Percentiles rank a stretch among this genome's conserved stretches.
phyloP scores from a whole-genome alignment of 2,329 filamentous ascomycete genomes.

The Niveomyces coronatus region DNA sequence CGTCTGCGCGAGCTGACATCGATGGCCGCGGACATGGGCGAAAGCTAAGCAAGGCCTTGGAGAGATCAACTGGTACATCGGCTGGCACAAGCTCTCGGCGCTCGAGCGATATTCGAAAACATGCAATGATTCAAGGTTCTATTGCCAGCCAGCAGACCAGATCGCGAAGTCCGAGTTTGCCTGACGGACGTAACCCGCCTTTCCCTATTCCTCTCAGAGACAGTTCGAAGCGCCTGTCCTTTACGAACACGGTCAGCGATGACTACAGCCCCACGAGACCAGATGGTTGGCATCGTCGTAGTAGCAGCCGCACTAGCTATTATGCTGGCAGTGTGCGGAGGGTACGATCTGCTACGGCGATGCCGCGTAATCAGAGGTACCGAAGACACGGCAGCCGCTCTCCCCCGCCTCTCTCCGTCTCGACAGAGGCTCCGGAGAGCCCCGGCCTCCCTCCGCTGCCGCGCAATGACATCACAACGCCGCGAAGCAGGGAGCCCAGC shows the following conservation, averaged over 20 bases:
- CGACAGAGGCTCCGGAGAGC: slow-evolving; percentile 58
- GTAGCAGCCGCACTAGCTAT: slow-evolving; percentile 36
- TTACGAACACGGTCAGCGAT: slow-evolving; percentile 58
- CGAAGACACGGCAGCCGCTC: slow-evolving; percentile 47
- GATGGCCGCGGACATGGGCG: slow-evolving; percentile 13
- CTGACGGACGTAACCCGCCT: slow-evolving; percentile 56
- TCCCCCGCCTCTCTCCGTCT: slow-evolving; percentile 55
- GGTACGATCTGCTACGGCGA: slow-evolving; percentile 68
- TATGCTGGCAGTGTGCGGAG: slow-evolving; percentile 63
- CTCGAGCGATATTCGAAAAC: slow-evolving; percentile 59
- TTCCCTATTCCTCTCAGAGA: slow-evolving; percentile 86
- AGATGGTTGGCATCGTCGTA: slow-evolving; percentile 45
- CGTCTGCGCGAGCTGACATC: slow-evolving; percentile 24
- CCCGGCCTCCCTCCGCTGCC: slow-evolving; percentile 64
- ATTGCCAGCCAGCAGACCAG: slow-evolving; percentile 57
- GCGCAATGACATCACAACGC: slow-evolving; percentile 58
- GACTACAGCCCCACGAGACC: slow-evolving; percentile 66
- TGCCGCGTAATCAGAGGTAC: slow-evolving; percentile 46
- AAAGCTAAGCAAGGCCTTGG: slow-evolving; percentile 25
- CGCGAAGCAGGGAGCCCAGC: slow-evolving; percentile 34
- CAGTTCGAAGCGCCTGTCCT: slow-evolving; percentile 62
- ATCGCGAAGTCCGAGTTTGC: slow-evolving; percentile 54
- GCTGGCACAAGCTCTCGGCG: slow-evolving; percentile 28
- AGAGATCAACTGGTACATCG: slow-evolving; percentile 27
- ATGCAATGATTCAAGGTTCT: slow-evolving; percentile 71